Conservation (phyloP, 177 flowering plant species). For the Vitis hybrid region DNA sequence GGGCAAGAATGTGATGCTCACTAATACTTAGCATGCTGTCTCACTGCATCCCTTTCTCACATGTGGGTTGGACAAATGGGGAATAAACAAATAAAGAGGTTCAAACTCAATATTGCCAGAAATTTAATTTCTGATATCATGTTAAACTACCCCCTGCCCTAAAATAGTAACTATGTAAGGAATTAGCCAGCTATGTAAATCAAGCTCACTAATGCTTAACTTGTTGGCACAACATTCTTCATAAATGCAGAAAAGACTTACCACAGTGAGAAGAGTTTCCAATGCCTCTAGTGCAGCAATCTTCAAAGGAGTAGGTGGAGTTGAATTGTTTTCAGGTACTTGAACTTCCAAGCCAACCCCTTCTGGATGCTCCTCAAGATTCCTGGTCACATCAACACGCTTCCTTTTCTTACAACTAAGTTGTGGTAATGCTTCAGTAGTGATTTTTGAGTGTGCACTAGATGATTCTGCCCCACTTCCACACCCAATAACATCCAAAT, state of each 20-base stretch:
- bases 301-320: background rate
- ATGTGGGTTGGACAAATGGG: background rate
- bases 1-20: background rate
- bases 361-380: constrained; percentile 1
- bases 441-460: background rate
- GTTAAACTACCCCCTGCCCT: background rate
- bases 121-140: no score
- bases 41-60: no score
- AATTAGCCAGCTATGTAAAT: background rate
- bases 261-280: constrained; percentile 11
- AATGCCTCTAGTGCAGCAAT: constrained; percentile 11
- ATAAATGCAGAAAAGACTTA: background rate
- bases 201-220: background rate
- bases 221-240: background rate
- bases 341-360: background rate
- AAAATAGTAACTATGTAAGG: background rate
- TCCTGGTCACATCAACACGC: background rate
- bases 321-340: background rate
- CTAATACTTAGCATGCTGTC: no score
- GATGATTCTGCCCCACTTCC: background rate
- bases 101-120: no score
- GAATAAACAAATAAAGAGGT: background rate
- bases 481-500: background rate
- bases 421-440: background rate
- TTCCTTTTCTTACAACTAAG: background rate